Conservation (phyloP, 495 filamentous ascomycete genomes). For the Penicillium cosmopolitanum region DNA sequence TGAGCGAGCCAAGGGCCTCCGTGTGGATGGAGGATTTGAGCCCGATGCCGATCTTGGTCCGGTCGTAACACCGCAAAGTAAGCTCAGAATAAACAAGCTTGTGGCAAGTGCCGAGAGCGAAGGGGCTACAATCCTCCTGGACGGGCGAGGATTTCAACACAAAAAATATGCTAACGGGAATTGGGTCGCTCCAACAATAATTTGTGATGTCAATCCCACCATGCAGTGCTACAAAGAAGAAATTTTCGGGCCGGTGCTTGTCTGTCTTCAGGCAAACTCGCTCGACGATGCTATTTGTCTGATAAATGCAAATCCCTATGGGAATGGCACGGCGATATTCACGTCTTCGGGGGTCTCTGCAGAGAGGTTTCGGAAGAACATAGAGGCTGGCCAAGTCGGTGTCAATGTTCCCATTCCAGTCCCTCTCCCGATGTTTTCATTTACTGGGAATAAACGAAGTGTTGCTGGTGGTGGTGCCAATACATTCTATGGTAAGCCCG, state of each 20-base stretch:
- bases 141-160: conserved; percentile 65
- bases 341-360: conserved; percentile 61
- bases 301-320: conserved; percentile 67
- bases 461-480: conserved; percentile 87
- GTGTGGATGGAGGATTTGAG: conserved; percentile 86
- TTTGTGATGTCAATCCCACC: conserved; percentile 18
- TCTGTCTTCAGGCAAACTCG: conserved; percentile 64
- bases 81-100: conserved; percentile 74
- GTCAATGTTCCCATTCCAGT: conserved; percentile 75
- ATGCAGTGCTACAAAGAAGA: conserved; percentile 30
- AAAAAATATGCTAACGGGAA: conserved; percentile 36
- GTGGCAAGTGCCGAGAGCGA: conserved; percentile 82
- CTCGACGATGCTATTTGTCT: conserved; percentile 71
- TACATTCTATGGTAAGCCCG: conserved; percentile 89
- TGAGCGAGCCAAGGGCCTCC: conserved; percentile 77
- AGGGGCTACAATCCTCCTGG: conserved; percentile 83
- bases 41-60: conserved; percentile 83
- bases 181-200: conserved; percentile 28
- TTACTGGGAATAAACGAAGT: conserved; percentile 94
- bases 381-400: conserved; percentile 56
- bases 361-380: conserved; percentile 60
- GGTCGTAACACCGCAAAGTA: conserved; percentile 80
- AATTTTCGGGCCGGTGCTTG: conserved; percentile 31
- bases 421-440: conserved; percentile 89
- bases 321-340: conserved; percentile 69